phyloP scores from a whole-genome alignment of 2,329 filamentous ascomycete genomes.

The Leptoxyphium fumago region DNA sequence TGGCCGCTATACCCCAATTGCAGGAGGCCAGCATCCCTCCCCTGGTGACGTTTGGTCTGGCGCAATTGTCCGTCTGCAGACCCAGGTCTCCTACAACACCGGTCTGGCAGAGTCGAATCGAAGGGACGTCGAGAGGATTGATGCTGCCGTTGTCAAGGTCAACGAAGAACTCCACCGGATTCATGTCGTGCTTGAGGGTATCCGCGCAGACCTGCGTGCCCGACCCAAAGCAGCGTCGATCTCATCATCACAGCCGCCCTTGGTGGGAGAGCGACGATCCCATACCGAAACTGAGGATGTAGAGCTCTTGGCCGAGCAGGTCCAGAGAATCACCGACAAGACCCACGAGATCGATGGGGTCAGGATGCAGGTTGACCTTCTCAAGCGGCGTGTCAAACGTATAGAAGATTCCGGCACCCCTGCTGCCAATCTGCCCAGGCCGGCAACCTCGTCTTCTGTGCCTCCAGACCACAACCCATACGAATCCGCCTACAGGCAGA shows the following conservation, averaged over 20 bases:
- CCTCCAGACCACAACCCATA: constrained; percentile 1
- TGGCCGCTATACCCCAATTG: background rate
- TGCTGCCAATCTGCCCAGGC: constrained; percentile 1
- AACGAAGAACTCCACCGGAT: constrained; percentile 24
- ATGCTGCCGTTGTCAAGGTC: constrained; percentile 24
- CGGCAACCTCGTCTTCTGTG: constrained; percentile 1
- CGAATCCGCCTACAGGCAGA: constrained; percentile 1
- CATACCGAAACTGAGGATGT: constrained; percentile 22
- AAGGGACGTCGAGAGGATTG: constrained; percentile 27
- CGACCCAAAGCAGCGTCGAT: constrained; percentile 7
- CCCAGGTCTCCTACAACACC: constrained; percentile 34
- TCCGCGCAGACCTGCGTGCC: constrained; percentile 22
- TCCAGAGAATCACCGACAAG: constrained; percentile 26
- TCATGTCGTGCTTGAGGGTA: constrained; percentile 20
- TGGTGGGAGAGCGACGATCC: background rate
- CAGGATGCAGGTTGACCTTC: constrained; percentile 32
- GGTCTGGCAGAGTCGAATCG: constrained; percentile 25
- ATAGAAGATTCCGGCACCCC: constrained; percentile 13
- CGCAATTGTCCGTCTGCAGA: constrained; percentile 30
- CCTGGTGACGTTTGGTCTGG: constrained; percentile 21
- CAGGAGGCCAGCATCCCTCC: background rate
- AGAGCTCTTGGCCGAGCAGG: constrained; percentile 29
- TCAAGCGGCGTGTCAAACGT: constrained; percentile 31
- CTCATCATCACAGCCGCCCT: constrained; percentile 2
- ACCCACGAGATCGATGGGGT: constrained; percentile 32